phyloP scores from a whole-genome alignment of 139 green algal species.

The Coccomyxa sp. region DNA sequence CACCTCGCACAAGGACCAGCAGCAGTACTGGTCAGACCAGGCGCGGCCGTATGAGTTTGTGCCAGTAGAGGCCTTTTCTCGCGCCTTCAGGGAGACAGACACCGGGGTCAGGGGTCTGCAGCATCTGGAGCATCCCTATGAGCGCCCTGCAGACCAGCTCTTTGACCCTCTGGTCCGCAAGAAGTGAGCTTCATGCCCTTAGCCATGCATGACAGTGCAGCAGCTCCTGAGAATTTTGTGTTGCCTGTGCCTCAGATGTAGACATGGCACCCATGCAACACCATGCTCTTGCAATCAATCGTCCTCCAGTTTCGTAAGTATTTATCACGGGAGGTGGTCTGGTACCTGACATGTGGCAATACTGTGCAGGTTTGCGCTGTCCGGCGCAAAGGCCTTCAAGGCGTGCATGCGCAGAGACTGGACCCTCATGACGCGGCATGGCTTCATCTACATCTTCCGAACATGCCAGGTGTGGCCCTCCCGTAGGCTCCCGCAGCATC shows the following conservation, averaged over 20 bases:
- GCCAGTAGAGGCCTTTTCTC: constrained; percentile 3
- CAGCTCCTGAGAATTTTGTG: too few relatives aligned
- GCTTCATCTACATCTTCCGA: constrained; percentile 8
- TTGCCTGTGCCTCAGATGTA: too few relatives aligned
- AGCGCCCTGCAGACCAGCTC: neutral
- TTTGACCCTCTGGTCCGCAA: neutral
- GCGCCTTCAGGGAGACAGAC: neutral
- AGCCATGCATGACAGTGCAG: too few relatives aligned
- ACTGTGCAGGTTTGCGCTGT: neutral
- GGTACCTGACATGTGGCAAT: neutral
- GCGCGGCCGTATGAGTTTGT: neutral
- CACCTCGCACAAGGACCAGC: constrained; percentile 33
- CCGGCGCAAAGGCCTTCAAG: neutral
- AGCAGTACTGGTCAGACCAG: neutral
- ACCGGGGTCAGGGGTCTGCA: neutral
- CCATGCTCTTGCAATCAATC: neutral
- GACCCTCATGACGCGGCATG: constrained; percentile 10
- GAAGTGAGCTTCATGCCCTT: neutral
- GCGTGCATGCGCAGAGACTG: constrained; percentile 9
- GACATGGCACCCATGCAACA: neutral
- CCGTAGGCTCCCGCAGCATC: too few relatives aligned
- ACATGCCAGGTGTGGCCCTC: constrained; percentile 10
- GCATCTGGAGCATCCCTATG: neutral
- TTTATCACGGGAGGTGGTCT: too few relatives aligned
- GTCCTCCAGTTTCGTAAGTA: too few relatives aligned